These are phyloP conservation scores for Lentinula novae-zelandiae DNA, from an alignment of 1,284 basidiomycete genomes.

Conservation along the genomic window DNA sequence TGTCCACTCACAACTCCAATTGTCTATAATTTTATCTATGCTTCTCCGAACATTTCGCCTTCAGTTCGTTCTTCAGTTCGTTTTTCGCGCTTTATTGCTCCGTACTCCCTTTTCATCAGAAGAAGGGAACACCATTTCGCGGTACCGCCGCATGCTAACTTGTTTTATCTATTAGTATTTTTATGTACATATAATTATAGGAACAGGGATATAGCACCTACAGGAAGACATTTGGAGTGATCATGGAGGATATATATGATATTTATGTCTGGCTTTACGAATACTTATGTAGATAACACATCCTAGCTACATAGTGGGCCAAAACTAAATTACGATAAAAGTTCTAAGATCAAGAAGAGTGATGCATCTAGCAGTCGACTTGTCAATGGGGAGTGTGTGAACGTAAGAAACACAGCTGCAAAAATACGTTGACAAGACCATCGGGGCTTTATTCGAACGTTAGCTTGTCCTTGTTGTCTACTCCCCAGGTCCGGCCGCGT, in stretches of 20 bases:
- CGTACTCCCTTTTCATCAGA: not conserved
- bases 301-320: not conserved
- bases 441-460: slow-evolving; percentile 30
- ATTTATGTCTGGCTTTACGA: not conserved
- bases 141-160: slow-evolving; percentile 4
- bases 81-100: not conserved
- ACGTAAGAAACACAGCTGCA: not conserved
- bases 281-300: not conserved
- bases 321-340: not conserved
- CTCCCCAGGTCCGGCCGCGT: slow-evolving; percentile 19
- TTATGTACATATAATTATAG: slow-evolving; percentile 6
- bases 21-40: slow-evolving; percentile 16
- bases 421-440: not conserved
- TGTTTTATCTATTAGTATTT: slow-evolving; percentile 20
- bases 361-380: not conserved
- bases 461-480: slow-evolving; percentile 32
- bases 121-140: not conserved
- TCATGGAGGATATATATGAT: not conserved
- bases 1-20: slow-evolving; percentile 4
- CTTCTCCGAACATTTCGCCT: slow-evolving; percentile 16
- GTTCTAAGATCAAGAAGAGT: not conserved
- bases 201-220: not conserved
- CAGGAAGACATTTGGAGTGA: not conserved
- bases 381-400: not conserved
- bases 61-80: slow-evolving; percentile 15